Evolutionary conservation across 768 basidiomycete species (phyloP).

Genomic region (Boletus speciosus): DNA sequence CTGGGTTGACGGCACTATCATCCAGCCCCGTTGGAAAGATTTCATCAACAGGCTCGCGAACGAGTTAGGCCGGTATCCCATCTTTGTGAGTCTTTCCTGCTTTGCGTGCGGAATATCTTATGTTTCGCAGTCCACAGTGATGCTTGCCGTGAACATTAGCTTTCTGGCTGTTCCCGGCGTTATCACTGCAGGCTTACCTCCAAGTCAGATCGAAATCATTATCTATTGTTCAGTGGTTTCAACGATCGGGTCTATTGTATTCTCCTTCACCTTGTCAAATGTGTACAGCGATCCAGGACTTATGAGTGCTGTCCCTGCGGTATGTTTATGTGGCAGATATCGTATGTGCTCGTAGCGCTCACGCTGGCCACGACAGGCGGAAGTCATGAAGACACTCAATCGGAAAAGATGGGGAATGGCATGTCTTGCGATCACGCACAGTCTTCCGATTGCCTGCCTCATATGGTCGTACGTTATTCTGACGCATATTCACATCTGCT

Average conservation of each 20-base stretch:
- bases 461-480: constrained; percentile 11
- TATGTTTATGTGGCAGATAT: not conserved
- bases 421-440: constrained; percentile 10
- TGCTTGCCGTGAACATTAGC: no score
- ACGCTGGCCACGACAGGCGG: not conserved
- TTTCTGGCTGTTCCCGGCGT: no score
- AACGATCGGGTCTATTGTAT: constrained; percentile 9
- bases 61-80: no score
- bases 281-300: constrained; percentile 11
- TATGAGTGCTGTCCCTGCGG: not conserved
- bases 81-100: no score
- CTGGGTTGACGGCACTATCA: no score
- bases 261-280: constrained; percentile 6
- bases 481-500: not conserved
- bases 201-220: not conserved
- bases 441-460: constrained; percentile 11
- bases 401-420: constrained; percentile 1
- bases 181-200: not conserved
- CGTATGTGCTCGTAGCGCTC: not conserved
- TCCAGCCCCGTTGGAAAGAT: no score
- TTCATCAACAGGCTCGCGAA: no score
- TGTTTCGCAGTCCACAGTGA: no score
- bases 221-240: constrained; percentile 11
- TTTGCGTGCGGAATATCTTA: no score
- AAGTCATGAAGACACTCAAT: not conserved